These are phyloP conservation scores for Parathielavia appendiculata DNA, from an alignment of 495 filamentous ascomycete genomes.

Conservation along the genomic window DNA sequence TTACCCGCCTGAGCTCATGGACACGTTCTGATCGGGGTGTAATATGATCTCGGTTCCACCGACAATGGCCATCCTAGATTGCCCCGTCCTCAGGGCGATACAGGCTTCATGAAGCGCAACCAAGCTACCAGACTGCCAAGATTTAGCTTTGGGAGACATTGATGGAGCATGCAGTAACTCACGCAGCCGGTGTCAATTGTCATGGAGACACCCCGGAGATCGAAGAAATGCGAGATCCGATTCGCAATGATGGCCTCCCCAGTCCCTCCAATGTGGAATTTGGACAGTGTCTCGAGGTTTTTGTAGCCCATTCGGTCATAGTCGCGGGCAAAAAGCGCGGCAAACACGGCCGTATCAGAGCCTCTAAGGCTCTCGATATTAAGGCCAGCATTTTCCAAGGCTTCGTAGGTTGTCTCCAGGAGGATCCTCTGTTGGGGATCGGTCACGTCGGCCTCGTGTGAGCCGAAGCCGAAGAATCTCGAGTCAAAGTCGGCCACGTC, in stretches of 20 bases:
- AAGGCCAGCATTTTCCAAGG: slow-evolving; percentile 69
- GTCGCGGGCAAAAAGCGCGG: slow-evolving; percentile 23
- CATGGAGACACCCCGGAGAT: slow-evolving; percentile 37
- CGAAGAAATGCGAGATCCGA: slow-evolving; percentile 48
- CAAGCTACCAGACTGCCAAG: slow-evolving; percentile 40
- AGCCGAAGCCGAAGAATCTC: background rate
- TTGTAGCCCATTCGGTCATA: slow-evolving; percentile 23
- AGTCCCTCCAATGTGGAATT: slow-evolving; percentile 43
- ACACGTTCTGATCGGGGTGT: slow-evolving; percentile 25
- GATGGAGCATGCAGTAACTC: background rate
- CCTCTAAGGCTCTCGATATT: slow-evolving; percentile 23
- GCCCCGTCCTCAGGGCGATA: slow-evolving; percentile 23
- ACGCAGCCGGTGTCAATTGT: slow-evolving; percentile 50
- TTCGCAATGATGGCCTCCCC: slow-evolving; percentile 40
- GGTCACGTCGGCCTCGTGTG: slow-evolving; percentile 8
- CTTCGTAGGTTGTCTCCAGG: slow-evolving; percentile 71
- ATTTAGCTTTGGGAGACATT: background rate
- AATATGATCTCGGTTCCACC: slow-evolving; percentile 30
- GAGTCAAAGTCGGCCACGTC: slow-evolving; percentile 8
- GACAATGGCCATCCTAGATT: slow-evolving; percentile 35
- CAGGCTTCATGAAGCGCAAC: slow-evolving; percentile 47
- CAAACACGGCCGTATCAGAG: slow-evolving; percentile 36
- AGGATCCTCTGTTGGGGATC: slow-evolving; percentile 76
- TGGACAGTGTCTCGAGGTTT: slow-evolving; percentile 24
- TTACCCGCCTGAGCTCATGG: background rate